A percentile compares a stretch with the other conserved stretches of the same genome.
Evolutionary conservation across 345 rosid genomes (phyloP).

Genomic region (Citrus glauca): DNA sequence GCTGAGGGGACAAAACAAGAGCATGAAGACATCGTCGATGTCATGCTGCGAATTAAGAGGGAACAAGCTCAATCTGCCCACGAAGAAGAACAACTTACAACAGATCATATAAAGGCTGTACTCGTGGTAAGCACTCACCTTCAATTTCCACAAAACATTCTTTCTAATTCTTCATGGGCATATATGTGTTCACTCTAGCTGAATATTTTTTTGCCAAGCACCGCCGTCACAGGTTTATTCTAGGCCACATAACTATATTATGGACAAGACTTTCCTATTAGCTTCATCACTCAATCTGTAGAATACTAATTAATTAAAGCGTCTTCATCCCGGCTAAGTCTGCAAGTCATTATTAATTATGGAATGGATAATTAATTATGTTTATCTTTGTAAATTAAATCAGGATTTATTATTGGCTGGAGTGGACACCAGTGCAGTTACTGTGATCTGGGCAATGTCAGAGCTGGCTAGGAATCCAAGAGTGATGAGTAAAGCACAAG

Average conservation of each 20-base stretch:
- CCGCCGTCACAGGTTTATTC: no score
- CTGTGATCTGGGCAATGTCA: conserved; percentile 44
- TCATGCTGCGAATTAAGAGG: conserved; percentile 14
- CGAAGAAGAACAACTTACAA: background rate
- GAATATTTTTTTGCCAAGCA: no score
- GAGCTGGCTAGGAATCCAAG: conserved; percentile 37
- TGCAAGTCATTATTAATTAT: no score
- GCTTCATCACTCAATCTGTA: no score
- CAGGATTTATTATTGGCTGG: conserved; percentile 43
- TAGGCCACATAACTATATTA: no score
- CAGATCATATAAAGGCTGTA: conserved; percentile 20
- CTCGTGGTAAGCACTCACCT: conserved; percentile 20
- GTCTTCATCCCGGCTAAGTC: no score
- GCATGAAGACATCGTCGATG: conserved; percentile 22
- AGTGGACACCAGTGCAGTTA: conserved; percentile 20
- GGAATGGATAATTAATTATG: no score
- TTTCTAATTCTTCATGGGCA: no score
- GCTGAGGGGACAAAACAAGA: conserved; percentile 19
- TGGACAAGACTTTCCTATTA: no score
- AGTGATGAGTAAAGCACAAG: conserved; percentile 23
- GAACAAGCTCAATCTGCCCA: background rate
- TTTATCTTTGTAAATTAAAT: background rate
- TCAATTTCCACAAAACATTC: no score
- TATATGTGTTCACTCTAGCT: no score
- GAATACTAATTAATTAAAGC: no score